Percentiles rank a stretch among this genome's conserved stretches.
These are phyloP conservation scores for Colletotrichum tanaceti DNA, from an alignment of 2,329 filamentous ascomycete species.

Conservation along the genomic window DNA sequence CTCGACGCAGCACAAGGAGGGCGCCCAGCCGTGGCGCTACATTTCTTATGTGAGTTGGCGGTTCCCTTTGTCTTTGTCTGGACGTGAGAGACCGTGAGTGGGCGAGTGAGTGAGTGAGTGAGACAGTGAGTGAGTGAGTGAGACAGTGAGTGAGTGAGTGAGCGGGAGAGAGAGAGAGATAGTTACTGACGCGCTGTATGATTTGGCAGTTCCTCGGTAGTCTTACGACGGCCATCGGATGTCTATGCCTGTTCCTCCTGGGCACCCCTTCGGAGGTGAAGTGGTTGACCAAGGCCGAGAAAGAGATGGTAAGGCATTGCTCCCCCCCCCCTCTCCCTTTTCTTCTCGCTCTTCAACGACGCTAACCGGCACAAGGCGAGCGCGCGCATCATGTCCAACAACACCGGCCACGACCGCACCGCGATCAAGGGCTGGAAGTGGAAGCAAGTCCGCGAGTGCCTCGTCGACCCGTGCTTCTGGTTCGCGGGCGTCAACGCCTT, in stretches of 20 bases:
- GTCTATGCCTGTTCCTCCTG: conserved; percentile 50
- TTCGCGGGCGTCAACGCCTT: conserved; percentile 53
- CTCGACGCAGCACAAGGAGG: conserved; percentile 45
- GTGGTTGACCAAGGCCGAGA: conserved; percentile 52
- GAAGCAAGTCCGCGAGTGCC: conserved; percentile 51
- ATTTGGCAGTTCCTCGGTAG: conserved; percentile 49
- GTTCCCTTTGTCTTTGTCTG: background rate
- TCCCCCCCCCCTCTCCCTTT: too few relatives aligned
- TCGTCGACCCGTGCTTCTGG: conserved; percentile 52
- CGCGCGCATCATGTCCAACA: conserved; percentile 51
- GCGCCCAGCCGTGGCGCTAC: conserved; percentile 52
- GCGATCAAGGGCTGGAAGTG: conserved; percentile 53
- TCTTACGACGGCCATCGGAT: conserved; percentile 50
- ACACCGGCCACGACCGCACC: conserved; percentile 52
- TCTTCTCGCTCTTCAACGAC: too few relatives aligned
- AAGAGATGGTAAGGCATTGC: conserved; percentile 46
- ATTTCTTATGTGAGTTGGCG: conserved; percentile 50
- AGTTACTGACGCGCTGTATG: background rate
- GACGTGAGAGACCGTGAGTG: too few relatives aligned
- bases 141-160: too few relatives aligned
- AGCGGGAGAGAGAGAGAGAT: background rate
- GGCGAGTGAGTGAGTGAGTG: too few relatives aligned
- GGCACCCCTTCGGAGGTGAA: conserved; percentile 54
- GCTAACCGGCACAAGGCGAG: conserved; percentile 41
- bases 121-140: too few relatives aligned